Evolutionary conservation across 1,284 basidiomycete species (phyloP).

Genomic region (Fomitopsis pinicola): DNA sequence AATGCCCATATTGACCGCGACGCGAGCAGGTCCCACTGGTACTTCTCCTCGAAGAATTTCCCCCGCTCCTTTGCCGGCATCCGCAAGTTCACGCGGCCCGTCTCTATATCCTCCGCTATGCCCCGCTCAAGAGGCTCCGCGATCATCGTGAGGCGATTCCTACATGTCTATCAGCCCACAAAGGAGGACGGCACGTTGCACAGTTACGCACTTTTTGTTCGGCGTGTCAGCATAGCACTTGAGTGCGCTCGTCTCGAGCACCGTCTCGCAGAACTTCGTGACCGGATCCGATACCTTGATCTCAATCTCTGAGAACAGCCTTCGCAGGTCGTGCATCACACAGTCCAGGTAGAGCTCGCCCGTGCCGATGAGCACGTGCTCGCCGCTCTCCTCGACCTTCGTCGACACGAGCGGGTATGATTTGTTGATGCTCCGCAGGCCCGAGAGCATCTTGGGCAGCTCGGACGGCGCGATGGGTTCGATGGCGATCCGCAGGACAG

Average conservation of each 20-base stretch:
- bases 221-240: slow-evolving; percentile 99
- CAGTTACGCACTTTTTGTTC: slow-evolving; percentile 83
- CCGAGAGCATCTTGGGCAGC: slow-evolving; percentile 97
- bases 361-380: slow-evolving; percentile 95
- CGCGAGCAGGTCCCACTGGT: slow-evolving; percentile 97
- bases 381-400: slow-evolving; percentile 98
- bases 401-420: slow-evolving; percentile 93
- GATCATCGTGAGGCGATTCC: slow-evolving; percentile 97
- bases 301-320: slow-evolving; percentile 95
- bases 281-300: slow-evolving; percentile 99
- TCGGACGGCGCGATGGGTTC: slow-evolving; percentile 98
- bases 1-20: slow-evolving; percentile 99
- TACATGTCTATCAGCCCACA: slow-evolving; percentile 26
- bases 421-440: slow-evolving; percentile 96
- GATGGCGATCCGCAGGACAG: slow-evolving; percentile 98
- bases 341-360: slow-evolving; percentile 97
- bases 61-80: slow-evolving; percentile 94
- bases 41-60: slow-evolving; percentile 92
- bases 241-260: slow-evolving; percentile 94
- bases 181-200: background rate
- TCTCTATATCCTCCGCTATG: slow-evolving; percentile 92
- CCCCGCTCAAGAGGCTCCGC: slow-evolving; percentile 93
- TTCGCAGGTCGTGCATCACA: slow-evolving; percentile 93
- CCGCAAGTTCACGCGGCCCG: slow-evolving; percentile 85
- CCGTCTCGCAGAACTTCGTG: slow-evolving; percentile 98